phyloP scores from a whole-genome alignment of 164 flowering plant genomes.

The Echeveria elegans region DNA sequence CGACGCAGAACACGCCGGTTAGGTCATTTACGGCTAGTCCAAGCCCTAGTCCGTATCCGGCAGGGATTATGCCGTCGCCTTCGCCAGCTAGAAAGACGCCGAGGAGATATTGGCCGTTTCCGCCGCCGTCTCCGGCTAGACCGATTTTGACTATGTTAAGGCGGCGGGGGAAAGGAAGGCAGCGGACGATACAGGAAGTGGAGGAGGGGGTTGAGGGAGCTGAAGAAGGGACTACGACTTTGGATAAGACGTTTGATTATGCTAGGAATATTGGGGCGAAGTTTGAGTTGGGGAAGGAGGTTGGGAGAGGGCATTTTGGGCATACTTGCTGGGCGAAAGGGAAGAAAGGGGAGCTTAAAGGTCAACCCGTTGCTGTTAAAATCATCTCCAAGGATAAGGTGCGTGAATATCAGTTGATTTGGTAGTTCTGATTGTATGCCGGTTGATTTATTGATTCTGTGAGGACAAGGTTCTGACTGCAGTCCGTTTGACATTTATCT shows the following conservation, averaged over 20 bases:
- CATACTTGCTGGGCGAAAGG: slow-evolving; percentile 61
- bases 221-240: slow-evolving; percentile 19
- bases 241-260: slow-evolving; percentile 62
- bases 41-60: slow-evolving; percentile 34
- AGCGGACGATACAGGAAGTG: slow-evolving; percentile 22
- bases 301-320: slow-evolving; percentile 75
- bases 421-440: neutral
- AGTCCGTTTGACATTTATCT: neutral
- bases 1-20: slow-evolving; percentile 27
- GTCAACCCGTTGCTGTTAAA: slow-evolving; percentile 53
- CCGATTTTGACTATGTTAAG: slow-evolving; percentile 48
- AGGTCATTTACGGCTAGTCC: slow-evolving; percentile 43
- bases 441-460: neutral
- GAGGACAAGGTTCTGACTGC: neutral
- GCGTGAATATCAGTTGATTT: slow-evolving; percentile 6
- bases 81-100: slow-evolving; percentile 44
- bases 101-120: slow-evolving; percentile 47
- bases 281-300: slow-evolving; percentile 61
- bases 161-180: slow-evolving; percentile 17
- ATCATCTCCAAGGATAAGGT: slow-evolving; percentile 70
- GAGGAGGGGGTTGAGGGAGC: slow-evolving; percentile 16
- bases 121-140: slow-evolving; percentile 72
- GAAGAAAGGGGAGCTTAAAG: slow-evolving; percentile 55
- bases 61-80: slow-evolving; percentile 56
- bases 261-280: slow-evolving; percentile 34